Evolutionary conservation across 805 yeast genomes (phyloP), one percentile per base, ranked within the genome.

Genomic region (Yarrowia sp.): DNA sequence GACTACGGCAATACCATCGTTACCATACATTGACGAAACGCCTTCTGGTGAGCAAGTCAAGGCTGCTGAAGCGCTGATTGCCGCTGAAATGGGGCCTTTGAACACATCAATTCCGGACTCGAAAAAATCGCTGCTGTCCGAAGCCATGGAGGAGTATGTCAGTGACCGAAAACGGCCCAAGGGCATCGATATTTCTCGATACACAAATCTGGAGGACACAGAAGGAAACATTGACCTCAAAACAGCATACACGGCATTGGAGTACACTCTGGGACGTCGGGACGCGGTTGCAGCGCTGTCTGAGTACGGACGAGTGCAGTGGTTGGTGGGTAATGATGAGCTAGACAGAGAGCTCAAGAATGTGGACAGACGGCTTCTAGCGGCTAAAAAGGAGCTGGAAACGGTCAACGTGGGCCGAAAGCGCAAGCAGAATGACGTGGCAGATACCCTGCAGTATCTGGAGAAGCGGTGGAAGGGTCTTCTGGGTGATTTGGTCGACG

Each of bases 321-420:
- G 78, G 78, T 71, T 75, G 19, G 70, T 74, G 9, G 73, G 72
- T 2, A 75, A 75, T 55, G 77, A 75, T 63, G 70, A 68, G 34
- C 56, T 73, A 14, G 78, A 74, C 64, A 70, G 70, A 43, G 64
- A 68, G 39, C 63, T 74, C 33, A 70, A 63, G 44, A 39, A 3
- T 19, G 52, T 75, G 14, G 77, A 75, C 33, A 43, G 14, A 9
- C 69, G 71, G 39, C 65, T 75, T 8, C 6, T 46, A 34, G 38
- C 14, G 10, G 66, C 55, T 4, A 46, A 44, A 17, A 10, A 20
- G 14, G 36, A 7, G 3, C 17, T 61, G 24, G 66, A 61, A 9
- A 15, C 34, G n/a, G 46, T 61, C 17, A 61, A 61, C 13, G 10
- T 19, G 2, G 14, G 44, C 13, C 53, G 66, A 13, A 61, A 61